Base-by-base conservation (phyloP, 1,284 basidiomycete genomes). In the Gymnopus androsaceus region DNA sequence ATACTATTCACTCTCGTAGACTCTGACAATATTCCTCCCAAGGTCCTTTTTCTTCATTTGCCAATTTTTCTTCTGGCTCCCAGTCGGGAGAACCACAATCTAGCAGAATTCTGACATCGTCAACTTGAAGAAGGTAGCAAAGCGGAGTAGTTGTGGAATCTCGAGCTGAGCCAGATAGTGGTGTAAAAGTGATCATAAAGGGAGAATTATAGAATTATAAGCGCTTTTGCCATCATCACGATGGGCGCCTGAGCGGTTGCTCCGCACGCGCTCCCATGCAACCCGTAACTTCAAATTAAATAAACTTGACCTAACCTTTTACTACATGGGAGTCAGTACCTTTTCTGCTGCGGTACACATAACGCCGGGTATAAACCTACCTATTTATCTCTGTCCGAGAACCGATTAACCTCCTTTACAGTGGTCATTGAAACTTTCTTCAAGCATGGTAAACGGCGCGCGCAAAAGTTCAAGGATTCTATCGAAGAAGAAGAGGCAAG, bases 21-120 rank as follows among this genome's bases (percentile, higher is more conserved):
- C 79, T 72, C 55, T 82, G 71, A 63, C 85, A 88, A 63, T 92
- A 92, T 49, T 76, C 73, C 58, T 79, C 76, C 81, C 85, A 86
- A 41, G 70, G 69, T 75, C 67, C 41, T 71, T 27, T 17, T 44
- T 46, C 70, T 27, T 62, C 54, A n/a, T n/a, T n/a, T n/a, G n/a
- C n/a, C n/a, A n/a, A n/a, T 28, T 75, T 73, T 34, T 72, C 68
- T 67, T 82, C 88, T 61, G 78, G 93, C 66, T 73, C 85, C 94
- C 82, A 97, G 75, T 89, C 93, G 54, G 87, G 83, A n/a, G 85
- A 88, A 9, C 96, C 96, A 71, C 96, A 94, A 75, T 99, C 97
- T 55, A 99, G 81, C 31, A 99, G 82, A 64, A 99, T 94, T 52
- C 87, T 83, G 25, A 97, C 89, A 72, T 96, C 93, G 77, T 99